Conservation (phyloP, 2,329 filamentous ascomycete genomes). For the Pseudocercospora cruenta region DNA sequence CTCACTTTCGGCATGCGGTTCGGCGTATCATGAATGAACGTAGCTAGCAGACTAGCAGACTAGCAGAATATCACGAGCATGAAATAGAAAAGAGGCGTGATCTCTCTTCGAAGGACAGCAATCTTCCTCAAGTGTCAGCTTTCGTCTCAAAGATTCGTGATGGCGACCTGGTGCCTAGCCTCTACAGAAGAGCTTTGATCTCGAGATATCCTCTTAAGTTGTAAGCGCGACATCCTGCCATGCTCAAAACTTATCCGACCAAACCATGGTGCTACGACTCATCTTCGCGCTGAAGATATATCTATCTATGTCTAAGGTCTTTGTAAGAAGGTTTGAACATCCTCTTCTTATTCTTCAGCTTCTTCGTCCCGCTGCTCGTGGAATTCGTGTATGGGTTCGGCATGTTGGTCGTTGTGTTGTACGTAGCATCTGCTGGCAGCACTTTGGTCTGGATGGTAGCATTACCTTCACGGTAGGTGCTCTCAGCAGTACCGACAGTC, state of each 20-base stretch:
- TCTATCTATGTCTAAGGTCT: not conserved
- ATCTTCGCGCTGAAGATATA: not conserved
- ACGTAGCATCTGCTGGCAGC: constrained; percentile 48
- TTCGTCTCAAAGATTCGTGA: not conserved
- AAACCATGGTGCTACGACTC: too few relatives aligned
- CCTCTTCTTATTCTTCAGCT: constrained; percentile 16
- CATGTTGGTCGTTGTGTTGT: constrained; percentile 38
- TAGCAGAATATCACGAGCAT: constrained; percentile 19
- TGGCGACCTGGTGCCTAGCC: not conserved
- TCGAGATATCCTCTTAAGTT: too few relatives aligned
- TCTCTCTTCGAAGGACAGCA: constrained; percentile 8
- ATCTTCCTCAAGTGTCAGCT: not conserved
- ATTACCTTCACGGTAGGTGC: constrained; percentile 47
- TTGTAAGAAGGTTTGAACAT: constrained; percentile 16
- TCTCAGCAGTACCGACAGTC: constrained; percentile 32
- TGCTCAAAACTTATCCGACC: too few relatives aligned
- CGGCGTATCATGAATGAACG: constrained; percentile 14
- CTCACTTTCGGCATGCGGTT: not conserved
- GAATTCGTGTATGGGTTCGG: constrained; percentile 20
- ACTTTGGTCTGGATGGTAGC: constrained; percentile 51
- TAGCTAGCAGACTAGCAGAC: constrained; percentile 16
- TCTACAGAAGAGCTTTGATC: not conserved
- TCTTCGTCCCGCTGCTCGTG: not conserved
- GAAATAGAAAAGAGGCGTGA: constrained; percentile 13
- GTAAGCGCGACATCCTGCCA: too few relatives aligned